phyloP scores from a whole-genome alignment of 225 moss, liverwort and hornwort species.

The Rhytidiadelphus loreus region DNA sequence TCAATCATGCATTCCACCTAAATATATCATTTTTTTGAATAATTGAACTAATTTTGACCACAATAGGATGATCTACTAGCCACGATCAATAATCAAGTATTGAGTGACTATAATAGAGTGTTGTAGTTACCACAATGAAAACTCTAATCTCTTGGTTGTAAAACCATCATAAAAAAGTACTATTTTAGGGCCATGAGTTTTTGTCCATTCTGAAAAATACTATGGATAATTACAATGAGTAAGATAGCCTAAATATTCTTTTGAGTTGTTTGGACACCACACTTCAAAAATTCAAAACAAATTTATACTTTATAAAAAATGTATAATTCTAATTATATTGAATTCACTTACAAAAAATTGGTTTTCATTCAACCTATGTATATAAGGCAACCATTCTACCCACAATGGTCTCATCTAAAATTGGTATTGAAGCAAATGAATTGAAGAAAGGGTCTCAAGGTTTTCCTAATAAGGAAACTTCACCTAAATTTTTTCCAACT shows the following conservation, averaged over 20 bases:
- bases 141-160: not conserved
- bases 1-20: not conserved
- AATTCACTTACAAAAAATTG: not conserved
- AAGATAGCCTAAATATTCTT: not conserved
- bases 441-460: too few species aligned
- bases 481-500: not conserved
- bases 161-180: not conserved
- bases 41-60: not conserved
- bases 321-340: not conserved
- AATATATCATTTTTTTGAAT: not conserved
- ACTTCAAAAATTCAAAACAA: not conserved
- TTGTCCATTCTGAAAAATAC: not conserved
- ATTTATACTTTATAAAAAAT: not conserved
- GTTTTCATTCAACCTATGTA: not conserved
- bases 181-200: not conserved
- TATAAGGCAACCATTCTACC: not conserved
- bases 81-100: not conserved
- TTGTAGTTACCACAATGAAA: not conserved
- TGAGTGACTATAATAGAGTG: not conserved
- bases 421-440: not conserved
- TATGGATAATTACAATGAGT: not conserved
- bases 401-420: not conserved
- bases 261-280: not conserved
- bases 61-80: not conserved
- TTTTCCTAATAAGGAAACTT: not conserved